These are phyloP conservation scores for Penicillium egyptiacum DNA, from an alignment of 495 filamentous ascomycete genomes.

Conservation along the genomic window DNA sequence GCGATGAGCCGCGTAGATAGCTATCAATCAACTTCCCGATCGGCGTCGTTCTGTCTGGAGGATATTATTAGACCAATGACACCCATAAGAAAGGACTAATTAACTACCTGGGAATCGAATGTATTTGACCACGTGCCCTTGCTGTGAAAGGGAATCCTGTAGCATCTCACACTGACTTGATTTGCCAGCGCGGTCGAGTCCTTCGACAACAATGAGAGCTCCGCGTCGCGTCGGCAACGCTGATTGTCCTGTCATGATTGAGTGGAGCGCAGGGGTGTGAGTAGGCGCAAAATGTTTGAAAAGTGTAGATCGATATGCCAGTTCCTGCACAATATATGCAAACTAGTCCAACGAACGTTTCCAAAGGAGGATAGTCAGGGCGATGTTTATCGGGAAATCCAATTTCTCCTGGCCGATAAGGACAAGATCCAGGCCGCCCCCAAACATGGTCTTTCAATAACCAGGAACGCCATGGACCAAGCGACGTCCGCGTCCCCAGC, in stretches of 20 bases:
- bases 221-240: conserved; percentile 51
- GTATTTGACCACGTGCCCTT: conserved; percentile 65
- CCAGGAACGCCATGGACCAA: conserved; percentile 31
- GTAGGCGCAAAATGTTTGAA: neutral
- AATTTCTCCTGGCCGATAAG: conserved; percentile 29
- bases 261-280: neutral
- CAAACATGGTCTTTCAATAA: conserved; percentile 20
- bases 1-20: conserved; percentile 73
- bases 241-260: conserved; percentile 21
- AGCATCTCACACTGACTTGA: conserved; percentile 86
- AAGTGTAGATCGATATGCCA: neutral
- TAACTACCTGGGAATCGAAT: conserved; percentile 84
- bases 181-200: conserved; percentile 92
- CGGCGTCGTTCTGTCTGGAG: conserved; percentile 76
- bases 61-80: conserved; percentile 17
- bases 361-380: neutral
- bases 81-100: neutral
- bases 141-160: conserved; percentile 57
- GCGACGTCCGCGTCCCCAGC: conserved; percentile 18
- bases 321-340: neutral
- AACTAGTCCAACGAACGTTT: neutral
- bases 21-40: conserved; percentile 87
- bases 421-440: conserved; percentile 11
- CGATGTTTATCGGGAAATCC: conserved; percentile 16
- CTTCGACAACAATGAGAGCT: conserved; percentile 86